These are phyloP conservation scores for Aphanomyces astaci DNA, from an alignment of 352 stramenopile genomes.

Conservation along the genomic window DNA sequence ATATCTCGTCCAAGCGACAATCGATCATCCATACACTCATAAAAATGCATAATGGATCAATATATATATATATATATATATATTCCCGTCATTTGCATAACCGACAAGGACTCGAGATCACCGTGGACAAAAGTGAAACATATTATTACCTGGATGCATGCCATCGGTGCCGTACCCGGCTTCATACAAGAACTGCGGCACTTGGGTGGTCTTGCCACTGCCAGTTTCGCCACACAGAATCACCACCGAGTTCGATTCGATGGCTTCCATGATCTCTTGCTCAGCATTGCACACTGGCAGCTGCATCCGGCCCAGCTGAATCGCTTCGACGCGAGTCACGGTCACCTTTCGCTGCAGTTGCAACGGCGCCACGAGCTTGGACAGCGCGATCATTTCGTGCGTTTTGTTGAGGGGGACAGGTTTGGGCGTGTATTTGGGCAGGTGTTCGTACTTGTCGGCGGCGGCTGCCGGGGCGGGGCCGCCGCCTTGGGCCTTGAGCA, in stretches of 20 bases:
- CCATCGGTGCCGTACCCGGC: constrained; percentile 74
- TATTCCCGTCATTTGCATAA: too few species aligned
- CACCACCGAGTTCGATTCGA: constrained; percentile 93
- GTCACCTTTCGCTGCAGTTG: constrained; percentile 61
- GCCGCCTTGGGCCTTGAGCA: constrained; percentile 24
- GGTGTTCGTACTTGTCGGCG: constrained; percentile 28
- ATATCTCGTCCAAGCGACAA: constrained; percentile 25
- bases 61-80: too few species aligned
- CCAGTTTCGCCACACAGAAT: constrained; percentile 98
- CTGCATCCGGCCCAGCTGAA: constrained; percentile 89
- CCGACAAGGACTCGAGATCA: too few species aligned
- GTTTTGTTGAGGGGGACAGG: constrained; percentile 61
- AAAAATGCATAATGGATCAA: too few species aligned
- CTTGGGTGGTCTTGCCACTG: constrained; percentile 96
- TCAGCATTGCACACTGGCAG: constrained; percentile 97
- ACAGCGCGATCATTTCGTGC: constrained; percentile 47
- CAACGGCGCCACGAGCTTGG: constrained; percentile 37
- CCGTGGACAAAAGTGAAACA: too few species aligned
- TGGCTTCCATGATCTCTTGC: constrained; percentile 98
- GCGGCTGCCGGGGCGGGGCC: constrained; percentile 4
- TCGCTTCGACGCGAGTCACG: constrained; percentile 69
- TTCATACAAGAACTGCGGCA: constrained; percentile 99
- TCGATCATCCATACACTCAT: too few species aligned
- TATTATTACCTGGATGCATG: constrained; percentile 33
- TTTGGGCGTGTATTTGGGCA: constrained; percentile 52